These are phyloP conservation scores for Penicillium turbatum DNA, from an alignment of 495 filamentous ascomycete genomes.

Conservation along the genomic window DNA sequence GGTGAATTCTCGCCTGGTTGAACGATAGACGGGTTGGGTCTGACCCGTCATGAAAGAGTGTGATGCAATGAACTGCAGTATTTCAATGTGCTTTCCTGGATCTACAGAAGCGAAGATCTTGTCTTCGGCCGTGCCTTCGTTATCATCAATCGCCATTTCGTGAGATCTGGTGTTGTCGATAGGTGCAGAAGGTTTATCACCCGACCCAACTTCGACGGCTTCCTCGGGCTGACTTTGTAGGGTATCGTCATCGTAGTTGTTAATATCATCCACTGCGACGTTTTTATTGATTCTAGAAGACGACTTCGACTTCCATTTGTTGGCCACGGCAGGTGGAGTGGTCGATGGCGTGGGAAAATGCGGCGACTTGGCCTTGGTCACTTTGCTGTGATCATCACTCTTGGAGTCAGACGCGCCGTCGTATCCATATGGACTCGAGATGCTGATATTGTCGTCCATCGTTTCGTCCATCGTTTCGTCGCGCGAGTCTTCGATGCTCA, in stretches of 20 bases:
- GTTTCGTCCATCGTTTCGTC: constrained; percentile 1
- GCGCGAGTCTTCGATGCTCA: constrained; percentile 19
- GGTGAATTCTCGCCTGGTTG: constrained; percentile 21
- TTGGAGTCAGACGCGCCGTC: neutral
- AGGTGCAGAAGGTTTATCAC: neutral
- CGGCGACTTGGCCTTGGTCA: neutral
- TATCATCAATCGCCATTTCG: neutral
- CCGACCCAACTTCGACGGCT: neutral
- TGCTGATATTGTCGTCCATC: neutral
- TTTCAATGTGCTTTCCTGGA: constrained; percentile 1
- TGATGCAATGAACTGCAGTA: constrained; percentile 18
- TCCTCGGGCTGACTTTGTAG: neutral
- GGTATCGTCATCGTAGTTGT: neutral
- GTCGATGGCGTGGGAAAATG: neutral
- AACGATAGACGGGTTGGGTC: constrained; percentile 15
- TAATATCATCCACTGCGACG: neutral
- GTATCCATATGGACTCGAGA: neutral
- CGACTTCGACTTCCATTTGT: neutral
- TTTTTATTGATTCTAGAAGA: neutral
- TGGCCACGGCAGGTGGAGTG: neutral
- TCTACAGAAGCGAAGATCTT: constrained; percentile 19
- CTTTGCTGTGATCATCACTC: neutral
- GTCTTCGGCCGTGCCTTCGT: neutral
- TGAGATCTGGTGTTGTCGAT: neutral
- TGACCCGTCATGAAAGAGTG: constrained; percentile 22